Evolutionary conservation across 73 alveolate species (phyloP), one percentile per base, ranked within the genome.

Genomic region (Diophrys sp.): DNA sequence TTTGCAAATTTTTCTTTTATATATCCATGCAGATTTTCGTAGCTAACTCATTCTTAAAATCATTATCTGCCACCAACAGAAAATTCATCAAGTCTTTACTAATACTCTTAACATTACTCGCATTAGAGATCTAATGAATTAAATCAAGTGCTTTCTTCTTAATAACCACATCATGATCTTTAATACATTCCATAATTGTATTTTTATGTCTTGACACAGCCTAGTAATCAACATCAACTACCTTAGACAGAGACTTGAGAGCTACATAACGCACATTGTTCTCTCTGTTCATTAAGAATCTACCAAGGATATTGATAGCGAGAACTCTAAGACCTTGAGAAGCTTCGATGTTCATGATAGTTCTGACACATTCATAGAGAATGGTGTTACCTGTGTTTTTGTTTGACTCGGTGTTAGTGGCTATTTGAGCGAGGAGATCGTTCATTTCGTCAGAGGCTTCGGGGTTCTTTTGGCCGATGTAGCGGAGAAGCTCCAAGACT

Each of bases 281-380:
- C 87, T 96, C 99, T 78, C 94, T 93, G 79, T 93, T 93, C 85
- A 89, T 79, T 75, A 96, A 81, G 88, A 96, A 96, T 32, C 97
- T 90, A 0, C 98, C 99, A 27, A 96, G 87, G 73, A 96, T 96
- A 80, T 94, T 90, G 77, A 93, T 86, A 1, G 97, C 98, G 56
- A 95, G 78, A 33, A 95, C 95, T 81, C 96, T 95, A n/a, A 96
- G 91, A 23, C 96, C 95, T 53, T 89, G 89, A 18, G 98, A 86
- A 23, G 97, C 85, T 67, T 96, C 99, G 74, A 96, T 95, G 79
- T 91, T 96, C 97, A 97, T 91, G 89, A 98, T 98, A 31, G 99
- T 95, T 85, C 97, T 85, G 27, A 98, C 99, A 83, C 99, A 96
- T 80, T 98, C 99, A 75, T 98, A 97, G 68, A 95, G 92, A 14